Conservation (phyloP, 225 moss, liverwort and hornwort species). For the Pleurozium schreberi region DNA sequence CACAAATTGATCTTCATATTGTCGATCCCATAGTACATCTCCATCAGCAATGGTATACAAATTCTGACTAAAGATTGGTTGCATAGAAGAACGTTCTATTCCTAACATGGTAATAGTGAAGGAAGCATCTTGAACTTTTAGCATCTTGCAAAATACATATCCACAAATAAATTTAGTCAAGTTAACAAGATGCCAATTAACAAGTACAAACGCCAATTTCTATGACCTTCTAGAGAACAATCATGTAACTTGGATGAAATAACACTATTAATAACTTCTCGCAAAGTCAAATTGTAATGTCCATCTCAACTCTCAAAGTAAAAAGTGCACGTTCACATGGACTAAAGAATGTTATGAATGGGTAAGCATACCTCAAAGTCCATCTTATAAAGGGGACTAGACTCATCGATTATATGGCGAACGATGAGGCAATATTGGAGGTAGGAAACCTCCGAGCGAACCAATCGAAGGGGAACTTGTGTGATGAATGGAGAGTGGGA, state of each 20-base stretch:
- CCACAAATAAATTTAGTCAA: neutral
- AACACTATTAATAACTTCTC: neutral
- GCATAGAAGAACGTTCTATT: conserved; percentile 56
- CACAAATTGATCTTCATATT: conserved; percentile 53
- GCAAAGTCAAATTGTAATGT: neutral
- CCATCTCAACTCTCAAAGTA: neutral
- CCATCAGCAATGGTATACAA: conserved; percentile 45
- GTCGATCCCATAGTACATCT: conserved; percentile 50
- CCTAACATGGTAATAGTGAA: conserved; percentile 40
- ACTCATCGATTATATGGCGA: conserved; percentile 60
- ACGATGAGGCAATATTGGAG: conserved; percentile 36
- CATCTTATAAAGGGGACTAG: conserved; percentile 48
- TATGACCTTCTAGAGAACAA: neutral
- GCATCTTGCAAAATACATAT: conserved; percentile 9
- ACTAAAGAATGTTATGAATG: neutral
- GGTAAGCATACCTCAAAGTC: conserved; percentile 35
- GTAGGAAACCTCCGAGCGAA: conserved; percentile 42
- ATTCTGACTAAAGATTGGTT: conserved; percentile 47
- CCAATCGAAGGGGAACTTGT: conserved; percentile 19
- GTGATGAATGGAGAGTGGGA: conserved; percentile 20
- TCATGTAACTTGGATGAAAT: neutral
- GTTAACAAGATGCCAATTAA: neutral
- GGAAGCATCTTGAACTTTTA: conserved; percentile 38
- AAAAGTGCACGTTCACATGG: neutral
- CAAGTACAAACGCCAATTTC: neutral